phyloP scores from a whole-genome alignment of 345 rosid species.

The Zanthoxylum bungeanum region DNA sequence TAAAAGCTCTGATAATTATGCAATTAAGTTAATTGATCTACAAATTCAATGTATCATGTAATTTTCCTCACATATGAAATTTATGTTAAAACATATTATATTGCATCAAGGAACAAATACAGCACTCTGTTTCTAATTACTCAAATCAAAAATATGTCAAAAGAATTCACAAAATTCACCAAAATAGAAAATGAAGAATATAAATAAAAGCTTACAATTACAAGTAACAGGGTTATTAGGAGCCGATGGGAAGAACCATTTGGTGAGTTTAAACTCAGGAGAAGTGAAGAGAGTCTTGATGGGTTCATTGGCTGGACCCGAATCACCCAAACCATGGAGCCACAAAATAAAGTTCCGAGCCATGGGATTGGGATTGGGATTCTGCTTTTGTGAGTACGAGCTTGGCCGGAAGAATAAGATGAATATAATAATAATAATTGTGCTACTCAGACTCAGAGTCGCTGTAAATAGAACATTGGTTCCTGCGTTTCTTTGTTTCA shows the following conservation, averaged over 20 bases:
- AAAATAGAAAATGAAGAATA: not conserved
- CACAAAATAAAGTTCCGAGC: conserved; percentile 66
- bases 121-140: not conserved
- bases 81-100: not conserved
- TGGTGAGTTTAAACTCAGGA: conserved; percentile 50
- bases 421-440: conserved; percentile 34
- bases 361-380: no score
- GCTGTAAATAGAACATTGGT: conserved; percentile 8
- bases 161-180: no score
- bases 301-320: conserved; percentile 89
- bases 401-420: conserved; percentile 27
- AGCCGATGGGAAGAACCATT: conserved; percentile 90
- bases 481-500: no score
- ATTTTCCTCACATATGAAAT: not conserved
- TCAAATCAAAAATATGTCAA: no score
- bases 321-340: conserved; percentile 88
- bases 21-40: not conserved
- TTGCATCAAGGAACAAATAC: not conserved
- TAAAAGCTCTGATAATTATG: not conserved
- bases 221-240: conserved; percentile 67
- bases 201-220: conserved; percentile 42
- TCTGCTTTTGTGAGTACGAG: conserved; percentile 23
- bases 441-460: conserved; percentile 22
- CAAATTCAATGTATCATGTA: not conserved
- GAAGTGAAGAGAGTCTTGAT: conserved; percentile 66